These are phyloP conservation scores for Hyphodiscus sp. DNA, from an alignment of 2,329 filamentous ascomycete genomes.

Conservation along the genomic window DNA sequence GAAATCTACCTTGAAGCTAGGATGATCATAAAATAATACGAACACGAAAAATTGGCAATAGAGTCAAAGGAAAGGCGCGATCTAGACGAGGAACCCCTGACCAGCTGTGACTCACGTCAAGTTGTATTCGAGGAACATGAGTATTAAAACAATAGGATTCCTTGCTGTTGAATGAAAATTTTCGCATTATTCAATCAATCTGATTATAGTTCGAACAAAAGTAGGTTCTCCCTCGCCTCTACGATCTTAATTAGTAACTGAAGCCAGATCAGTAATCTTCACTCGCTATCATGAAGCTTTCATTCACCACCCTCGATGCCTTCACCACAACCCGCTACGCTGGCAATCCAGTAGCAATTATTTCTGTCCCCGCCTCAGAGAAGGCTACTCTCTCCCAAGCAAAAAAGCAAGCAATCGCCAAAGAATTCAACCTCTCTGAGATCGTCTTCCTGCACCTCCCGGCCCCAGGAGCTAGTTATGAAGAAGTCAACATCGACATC, in stretches of 20 bases:
- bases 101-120: not conserved
- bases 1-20: not conserved
- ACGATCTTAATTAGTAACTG: not conserved
- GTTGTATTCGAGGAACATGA: not conserved
- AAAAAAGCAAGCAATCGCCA: slow-evolving; percentile 52
- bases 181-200: not conserved
- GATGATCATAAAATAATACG: not conserved
- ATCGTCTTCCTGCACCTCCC: slow-evolving; percentile 52
- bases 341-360: slow-evolving; percentile 56
- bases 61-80: not conserved
- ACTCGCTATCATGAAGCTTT: slow-evolving; percentile 12
- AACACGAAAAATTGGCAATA: not conserved
- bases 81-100: not conserved
- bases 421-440: slow-evolving; percentile 59
- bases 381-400: slow-evolving; percentile 37
- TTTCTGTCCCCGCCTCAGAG: slow-evolving; percentile 42
- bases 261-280: not conserved
- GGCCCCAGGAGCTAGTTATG: slow-evolving; percentile 27
- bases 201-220: not conserved
- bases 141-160: too few species aligned
- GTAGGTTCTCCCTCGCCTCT: not conserved
- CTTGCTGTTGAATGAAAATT: not conserved
- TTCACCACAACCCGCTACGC: slow-evolving; percentile 45
- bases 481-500: slow-evolving; percentile 46
- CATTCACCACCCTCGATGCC: slow-evolving; percentile 46